phyloP scores from a whole-genome alignment of 106 monocot species.

The Dioscorea zingiberensis region DNA sequence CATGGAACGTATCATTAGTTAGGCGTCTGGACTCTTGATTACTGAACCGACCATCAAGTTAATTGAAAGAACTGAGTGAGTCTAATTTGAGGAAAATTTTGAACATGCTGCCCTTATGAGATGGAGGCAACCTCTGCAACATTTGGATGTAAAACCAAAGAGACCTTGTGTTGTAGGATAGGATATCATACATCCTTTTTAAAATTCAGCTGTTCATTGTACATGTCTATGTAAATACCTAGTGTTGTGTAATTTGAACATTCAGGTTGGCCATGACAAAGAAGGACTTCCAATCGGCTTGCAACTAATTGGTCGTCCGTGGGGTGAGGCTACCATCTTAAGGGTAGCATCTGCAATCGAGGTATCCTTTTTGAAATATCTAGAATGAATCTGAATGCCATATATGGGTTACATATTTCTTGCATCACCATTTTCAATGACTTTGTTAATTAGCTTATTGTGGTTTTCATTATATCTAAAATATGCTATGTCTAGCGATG shows the following conservation, averaged over 20 bases:
- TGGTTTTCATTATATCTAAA: too few relatives aligned
- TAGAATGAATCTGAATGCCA: not conserved
- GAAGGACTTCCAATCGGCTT: constrained; percentile 95
- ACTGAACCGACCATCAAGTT: too few relatives aligned
- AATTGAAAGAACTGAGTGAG: too few relatives aligned
- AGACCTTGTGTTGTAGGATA: not conserved
- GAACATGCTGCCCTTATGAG: too few relatives aligned
- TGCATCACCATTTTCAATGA: not conserved
- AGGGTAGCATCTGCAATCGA: constrained; percentile 77
- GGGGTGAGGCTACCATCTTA: constrained; percentile 87
- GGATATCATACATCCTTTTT: not conserved
- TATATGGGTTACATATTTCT: not conserved
- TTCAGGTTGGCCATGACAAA: constrained; percentile 92
- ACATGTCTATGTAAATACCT: not conserved
- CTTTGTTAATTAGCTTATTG: too few relatives aligned
- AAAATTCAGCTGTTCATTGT: not conserved
- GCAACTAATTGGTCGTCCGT: constrained; percentile 94
- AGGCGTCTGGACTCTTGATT: too few relatives aligned
- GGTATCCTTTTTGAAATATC: constrained; percentile 25
- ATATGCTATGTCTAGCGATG: too few relatives aligned
- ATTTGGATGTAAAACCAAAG: too few relatives aligned
- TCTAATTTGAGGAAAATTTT: too few relatives aligned
- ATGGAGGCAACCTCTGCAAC: too few relatives aligned
- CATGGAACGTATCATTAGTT: too few relatives aligned
- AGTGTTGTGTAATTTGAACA: not conserved